Base-by-base conservation (phyloP, 73 alveolate genomes). In the Paramecium bursaria region DNA sequence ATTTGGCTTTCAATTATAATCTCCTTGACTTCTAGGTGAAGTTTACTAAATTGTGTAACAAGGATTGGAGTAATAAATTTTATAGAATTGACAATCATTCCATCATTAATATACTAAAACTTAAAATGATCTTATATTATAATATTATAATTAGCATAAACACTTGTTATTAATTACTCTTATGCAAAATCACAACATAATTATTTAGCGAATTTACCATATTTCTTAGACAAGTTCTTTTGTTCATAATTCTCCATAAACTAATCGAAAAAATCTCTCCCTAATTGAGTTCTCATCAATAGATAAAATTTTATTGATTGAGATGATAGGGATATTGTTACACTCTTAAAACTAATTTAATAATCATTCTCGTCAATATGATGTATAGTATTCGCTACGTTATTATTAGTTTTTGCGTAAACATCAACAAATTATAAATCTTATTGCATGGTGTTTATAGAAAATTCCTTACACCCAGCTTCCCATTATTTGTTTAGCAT, bases 231-330 rank as follows among this genome's bases (percentile, higher is more conserved):
- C 15, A 39, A 67, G 19, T 67, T 67, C 11, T 47, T 67, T 42
- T 67, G 44, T 67, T 67, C 82, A 67, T 67, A 67, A 35, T 67
- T 67, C 44, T 67, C 82, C 1, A 67, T 26, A 35, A 67, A 67
- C 19, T 44, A 15, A 33, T 25, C 82, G 33, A 53, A 39, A 13
- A 67, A 67, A 13, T 67, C 53, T 14, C 50, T 39, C 21, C 50
- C 82, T 7, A 67, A 19, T 67, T 67, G 60, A 33, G 82, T 67
- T 35, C 44, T 39, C 10, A 67, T 67, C 17, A 67, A 47, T 9
- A 57, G 33, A 31, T 39, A 33, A 19, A 33, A 67, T 35, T 42
- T 31, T 30, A 67, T 35, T n/a, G 44, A 13, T 35, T 67, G 22
- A 11, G 82, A 47, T 25, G 82, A 67, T 35, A 67, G 14, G 44